phyloP scores from a whole-genome alignment of 2,329 filamentous ascomycete species.

The Thielaviopsis euricoi region DNA sequence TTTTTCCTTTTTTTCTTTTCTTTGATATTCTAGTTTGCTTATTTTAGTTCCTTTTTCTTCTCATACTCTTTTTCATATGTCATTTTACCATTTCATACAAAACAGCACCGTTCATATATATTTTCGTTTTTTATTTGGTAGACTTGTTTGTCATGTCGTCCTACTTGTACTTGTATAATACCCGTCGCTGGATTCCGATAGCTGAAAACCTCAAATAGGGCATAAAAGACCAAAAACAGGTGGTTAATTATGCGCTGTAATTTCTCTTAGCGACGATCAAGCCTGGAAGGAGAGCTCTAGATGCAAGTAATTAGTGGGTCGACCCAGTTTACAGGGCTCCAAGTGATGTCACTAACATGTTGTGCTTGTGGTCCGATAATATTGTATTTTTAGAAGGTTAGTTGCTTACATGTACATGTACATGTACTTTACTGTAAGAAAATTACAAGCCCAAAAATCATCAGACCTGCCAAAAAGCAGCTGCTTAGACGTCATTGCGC shows the following conservation, averaged over 20 bases:
- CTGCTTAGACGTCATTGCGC: background rate
- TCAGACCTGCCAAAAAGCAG: too few relatives aligned
- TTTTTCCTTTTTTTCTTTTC: background rate
- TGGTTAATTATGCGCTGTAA: background rate
- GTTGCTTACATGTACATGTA: too few relatives aligned
- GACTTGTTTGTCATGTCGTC: background rate
- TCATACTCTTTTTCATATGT: background rate
- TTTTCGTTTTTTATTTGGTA: background rate
- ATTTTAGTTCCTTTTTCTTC: background rate
- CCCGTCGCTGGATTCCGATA: conserved; percentile 14
- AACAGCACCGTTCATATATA: background rate
- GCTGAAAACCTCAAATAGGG: conserved; percentile 13
- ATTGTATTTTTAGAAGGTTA: too few relatives aligned
- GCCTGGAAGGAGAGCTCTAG: background rate
- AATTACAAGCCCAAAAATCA: background rate
- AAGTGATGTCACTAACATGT: background rate
- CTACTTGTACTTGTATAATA: too few relatives aligned
- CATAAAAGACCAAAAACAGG: conserved; percentile 2
- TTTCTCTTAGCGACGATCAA: background rate
- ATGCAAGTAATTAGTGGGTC: background rate
- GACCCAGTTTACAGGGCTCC: background rate
- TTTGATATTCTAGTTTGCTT: background rate
- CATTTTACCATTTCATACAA: background rate
- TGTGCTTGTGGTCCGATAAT: background rate
- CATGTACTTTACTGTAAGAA: too few relatives aligned